Evolutionary conservation across 2,329 filamentous ascomycete species (phyloP), one percentile per base, ranked within the genome.

Genomic region (Pseudogymnoascus sp.): DNA sequence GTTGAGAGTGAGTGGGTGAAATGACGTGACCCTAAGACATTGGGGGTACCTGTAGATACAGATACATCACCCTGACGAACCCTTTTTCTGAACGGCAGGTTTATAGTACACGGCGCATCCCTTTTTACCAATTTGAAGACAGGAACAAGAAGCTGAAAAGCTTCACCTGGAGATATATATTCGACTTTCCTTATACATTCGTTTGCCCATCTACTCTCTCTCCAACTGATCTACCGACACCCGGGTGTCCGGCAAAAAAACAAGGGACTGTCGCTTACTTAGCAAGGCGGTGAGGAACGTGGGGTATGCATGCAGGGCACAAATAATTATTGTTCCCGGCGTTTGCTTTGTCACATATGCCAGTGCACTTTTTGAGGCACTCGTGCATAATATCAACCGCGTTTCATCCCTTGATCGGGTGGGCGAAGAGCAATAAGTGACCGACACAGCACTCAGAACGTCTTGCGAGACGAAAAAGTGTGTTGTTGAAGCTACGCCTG

Each of bases 331-430:
- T 5, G 42, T 13, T 33, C 21, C 21, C 27, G n/a, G 8, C 27
- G 9, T 55, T 33, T 55, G 45, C 45, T 55, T 55, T 55, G 45
- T 55, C 45, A 55, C 45, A 55, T 31, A 31, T 55, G 27, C 27
- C 45, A 55, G 45, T 55, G 45, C 45, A 55, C 45, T 33, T 55
- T 55, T 55, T 55, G 45, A 55, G 45, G 45, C 45, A 33, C 27
- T 55, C 45, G 45, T 55, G 45, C 45, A 55, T 55, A 55, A 55
- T 55, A 55, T 18, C 27, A 33, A 55, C 27, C 45, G 8, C 45
- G 45, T 55, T 55, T 55, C 45, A 55, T 55, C 45, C 45, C 45
- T 55, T 55, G 45, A 55, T 31, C 45, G 45, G 45, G 45, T 33
- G 27, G 45, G 27, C 27, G 13, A 55, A 12, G 6, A 18, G 27